These are phyloP conservation scores for Fusarium austroafricanum DNA, from an alignment of 2,329 filamentous ascomycete species.

Conservation along the genomic window DNA sequence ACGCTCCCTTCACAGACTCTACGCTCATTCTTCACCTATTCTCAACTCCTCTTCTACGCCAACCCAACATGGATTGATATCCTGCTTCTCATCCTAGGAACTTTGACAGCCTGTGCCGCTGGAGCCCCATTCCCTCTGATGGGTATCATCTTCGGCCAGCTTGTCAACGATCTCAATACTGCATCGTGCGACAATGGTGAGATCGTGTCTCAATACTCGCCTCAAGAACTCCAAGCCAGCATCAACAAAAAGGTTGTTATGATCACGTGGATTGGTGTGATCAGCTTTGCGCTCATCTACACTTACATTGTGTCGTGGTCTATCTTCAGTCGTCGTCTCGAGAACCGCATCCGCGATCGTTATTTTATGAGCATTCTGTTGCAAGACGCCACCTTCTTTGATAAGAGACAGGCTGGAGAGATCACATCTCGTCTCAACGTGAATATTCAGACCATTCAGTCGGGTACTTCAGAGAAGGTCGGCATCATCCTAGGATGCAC, in stretches of 20 bases:
- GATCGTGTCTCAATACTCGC: constrained; percentile 36
- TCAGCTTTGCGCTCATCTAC: constrained; percentile 73
- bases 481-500: constrained; percentile 71
- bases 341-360: constrained; percentile 69
- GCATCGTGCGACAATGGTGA: constrained; percentile 61
- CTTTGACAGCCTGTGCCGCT: constrained; percentile 63
- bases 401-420: constrained; percentile 70
- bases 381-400: constrained; percentile 73
- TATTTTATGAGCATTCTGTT: constrained; percentile 69
- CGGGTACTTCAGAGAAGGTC: constrained; percentile 77
- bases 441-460: constrained; percentile 74
- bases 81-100: constrained; percentile 56
- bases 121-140: constrained; percentile 73
- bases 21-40: constrained; percentile 52
- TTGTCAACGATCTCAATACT: constrained; percentile 70
- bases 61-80: constrained; percentile 58
- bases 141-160: constrained; percentile 72
- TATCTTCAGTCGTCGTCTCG: constrained; percentile 71
- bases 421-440: constrained; percentile 72
- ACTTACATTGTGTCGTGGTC: constrained; percentile 72
- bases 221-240: constrained; percentile 51
- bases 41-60: constrained; percentile 59
- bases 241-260: constrained; percentile 70
- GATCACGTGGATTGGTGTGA: constrained; percentile 73
- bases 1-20: constrained; percentile 27